Evolutionary conservation across 2,329 filamentous ascomycete genomes (phyloP).

Genomic region (Myriosclerotinia duriaeana): DNA sequence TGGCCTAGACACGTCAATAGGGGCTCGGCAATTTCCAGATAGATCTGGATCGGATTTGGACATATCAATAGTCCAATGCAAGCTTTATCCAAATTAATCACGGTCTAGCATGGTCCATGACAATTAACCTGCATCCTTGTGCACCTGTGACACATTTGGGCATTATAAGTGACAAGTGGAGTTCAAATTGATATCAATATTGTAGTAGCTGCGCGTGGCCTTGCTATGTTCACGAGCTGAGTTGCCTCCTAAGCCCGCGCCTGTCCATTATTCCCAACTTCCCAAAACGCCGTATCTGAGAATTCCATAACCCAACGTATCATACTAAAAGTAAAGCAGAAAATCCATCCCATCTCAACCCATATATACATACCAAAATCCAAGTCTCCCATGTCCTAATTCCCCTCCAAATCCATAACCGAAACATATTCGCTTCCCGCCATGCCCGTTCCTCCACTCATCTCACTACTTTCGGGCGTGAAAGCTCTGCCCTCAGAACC

Average conservation of each 20-base stretch:
- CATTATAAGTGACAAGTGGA: not conserved
- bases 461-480: constrained; percentile 28
- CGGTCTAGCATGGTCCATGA: not conserved
- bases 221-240: constrained; percentile 3
- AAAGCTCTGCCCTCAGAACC: constrained; percentile 24
- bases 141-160: not conserved
- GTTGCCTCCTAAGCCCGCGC: not conserved
- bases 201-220: not conserved
- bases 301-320: not conserved
- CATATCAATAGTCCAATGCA: constrained; percentile 6
- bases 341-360: not conserved
- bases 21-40: not conserved
- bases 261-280: not conserved
- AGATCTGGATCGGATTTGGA: not conserved
- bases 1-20: not conserved
- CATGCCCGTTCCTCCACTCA: constrained; percentile 25
- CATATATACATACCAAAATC: constrained; percentile 1
- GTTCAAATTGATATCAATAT: not conserved
- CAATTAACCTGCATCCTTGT: not conserved
- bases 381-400: not conserved
- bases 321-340: not conserved
- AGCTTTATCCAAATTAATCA: not conserved
- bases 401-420: constrained; percentile 24
- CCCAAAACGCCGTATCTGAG: not conserved
- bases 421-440: constrained; percentile 37